These are phyloP conservation scores for Thelephora aurantiotincta DNA, from an alignment of 768 basidiomycete genomes.

Conservation along the genomic window DNA sequence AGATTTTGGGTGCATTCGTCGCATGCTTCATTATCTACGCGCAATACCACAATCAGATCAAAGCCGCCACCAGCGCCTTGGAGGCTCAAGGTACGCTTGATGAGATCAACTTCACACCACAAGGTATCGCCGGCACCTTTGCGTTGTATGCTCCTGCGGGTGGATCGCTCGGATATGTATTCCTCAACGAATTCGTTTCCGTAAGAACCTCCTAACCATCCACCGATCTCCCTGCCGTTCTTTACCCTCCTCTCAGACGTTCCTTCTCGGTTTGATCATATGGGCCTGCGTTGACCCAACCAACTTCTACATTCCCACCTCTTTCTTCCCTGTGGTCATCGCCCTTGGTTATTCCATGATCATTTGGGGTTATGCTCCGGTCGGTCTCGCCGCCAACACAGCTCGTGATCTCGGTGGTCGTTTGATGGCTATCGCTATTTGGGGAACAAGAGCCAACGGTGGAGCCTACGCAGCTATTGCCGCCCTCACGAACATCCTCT, in stretches of 20 bases:
- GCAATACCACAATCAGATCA: conserved; percentile 42
- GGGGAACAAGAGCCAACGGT: conserved; percentile 38
- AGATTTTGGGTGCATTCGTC: conserved; percentile 51
- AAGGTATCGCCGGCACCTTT: conserved; percentile 30
- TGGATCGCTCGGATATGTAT: conserved; percentile 27
- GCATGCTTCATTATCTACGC: conserved; percentile 46
- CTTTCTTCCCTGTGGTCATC: conserved; percentile 35
- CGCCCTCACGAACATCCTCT: conserved; percentile 53
- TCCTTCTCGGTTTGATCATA: conserved; percentile 34
- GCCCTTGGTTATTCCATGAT: conserved; percentile 40
- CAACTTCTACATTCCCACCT: conserved; percentile 42
- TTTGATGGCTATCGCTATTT: conserved; percentile 45
- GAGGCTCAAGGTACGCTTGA: conserved; percentile 12
- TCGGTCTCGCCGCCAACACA: conserved; percentile 45
- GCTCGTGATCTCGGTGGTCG: conserved; percentile 59
- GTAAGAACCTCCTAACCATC: conserved; percentile 21
- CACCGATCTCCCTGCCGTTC: neutral
- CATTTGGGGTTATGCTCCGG: conserved; percentile 46
- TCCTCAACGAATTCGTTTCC: conserved; percentile 42
- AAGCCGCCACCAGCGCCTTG: conserved; percentile 12
- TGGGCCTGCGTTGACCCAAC: conserved; percentile 44
- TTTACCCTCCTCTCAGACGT: conserved; percentile 18
- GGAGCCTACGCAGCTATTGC: conserved; percentile 46
- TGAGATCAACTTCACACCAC: conserved; percentile 15
- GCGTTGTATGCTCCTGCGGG: conserved; percentile 32